phyloP scores from a whole-genome alignment of 2,329 filamentous ascomycete species.

The Aspergillus glaucus region DNA sequence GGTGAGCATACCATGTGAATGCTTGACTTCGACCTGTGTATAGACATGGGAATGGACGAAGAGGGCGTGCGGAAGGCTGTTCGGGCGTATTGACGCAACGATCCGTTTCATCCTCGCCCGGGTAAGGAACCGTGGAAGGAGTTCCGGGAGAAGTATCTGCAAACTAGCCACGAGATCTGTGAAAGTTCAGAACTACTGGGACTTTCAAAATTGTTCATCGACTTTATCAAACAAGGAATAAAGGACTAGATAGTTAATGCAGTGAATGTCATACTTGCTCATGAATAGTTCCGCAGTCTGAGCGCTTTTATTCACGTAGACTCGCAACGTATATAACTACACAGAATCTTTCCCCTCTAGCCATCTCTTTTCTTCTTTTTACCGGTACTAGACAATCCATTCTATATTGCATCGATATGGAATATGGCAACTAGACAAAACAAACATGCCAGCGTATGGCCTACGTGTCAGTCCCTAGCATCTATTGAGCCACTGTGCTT shows the following conservation, averaged over 20 bases:
- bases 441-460: no score
- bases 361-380: no score
- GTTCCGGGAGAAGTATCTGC: constrained; percentile 23
- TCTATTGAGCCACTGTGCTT: no score
- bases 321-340: no score
- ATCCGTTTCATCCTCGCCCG: constrained; percentile 47
- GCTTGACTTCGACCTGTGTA: constrained; percentile 44
- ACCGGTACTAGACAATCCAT: no score
- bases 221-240: background rate
- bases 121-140: constrained; percentile 15
- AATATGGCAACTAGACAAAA: no score
- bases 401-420: no score
- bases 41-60: constrained; percentile 33
- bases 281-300: background rate
- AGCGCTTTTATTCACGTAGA: no score
- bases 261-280: background rate
- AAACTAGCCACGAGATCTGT: background rate
- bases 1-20: constrained; percentile 40
- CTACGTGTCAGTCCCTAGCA: no score
- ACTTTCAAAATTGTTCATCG: background rate
- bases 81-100: constrained; percentile 44
- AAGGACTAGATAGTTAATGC: background rate
- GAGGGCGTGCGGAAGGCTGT: constrained; percentile 39
- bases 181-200: background rate
- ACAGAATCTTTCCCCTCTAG: no score